phyloP scores from a whole-genome alignment of 1,284 basidiomycete species.

The Rhodotorula mucilaginosa region DNA sequence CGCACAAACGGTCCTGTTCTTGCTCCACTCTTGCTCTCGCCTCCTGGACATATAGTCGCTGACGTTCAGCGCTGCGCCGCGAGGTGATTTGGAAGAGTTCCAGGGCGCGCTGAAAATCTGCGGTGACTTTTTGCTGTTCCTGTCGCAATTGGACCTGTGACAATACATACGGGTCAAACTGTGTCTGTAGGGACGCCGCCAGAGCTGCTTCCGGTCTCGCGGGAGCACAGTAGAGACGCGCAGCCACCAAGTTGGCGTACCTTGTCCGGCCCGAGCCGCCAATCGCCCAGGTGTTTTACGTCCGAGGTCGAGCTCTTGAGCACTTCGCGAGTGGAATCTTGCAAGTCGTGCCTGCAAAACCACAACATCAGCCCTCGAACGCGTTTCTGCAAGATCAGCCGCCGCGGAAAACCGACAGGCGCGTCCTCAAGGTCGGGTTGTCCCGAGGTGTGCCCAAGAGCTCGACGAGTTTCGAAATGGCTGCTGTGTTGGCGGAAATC shows the following conservation, averaged over 20 bases:
- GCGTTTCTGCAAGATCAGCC: background rate
- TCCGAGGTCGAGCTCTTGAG: constrained; percentile 90
- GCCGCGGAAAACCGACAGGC: constrained; percentile 59
- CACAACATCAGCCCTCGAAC: background rate
- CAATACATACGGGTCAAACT: background rate
- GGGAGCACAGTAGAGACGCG: background rate
- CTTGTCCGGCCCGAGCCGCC: constrained; percentile 58
- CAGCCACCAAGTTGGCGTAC: constrained; percentile 52
- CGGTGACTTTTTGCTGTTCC: constrained; percentile 75
- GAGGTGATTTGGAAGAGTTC: constrained; percentile 89
- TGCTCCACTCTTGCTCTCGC: constrained; percentile 62
- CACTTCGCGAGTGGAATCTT: constrained; percentile 89
- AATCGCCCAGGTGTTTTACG: constrained; percentile 74
- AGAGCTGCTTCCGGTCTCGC: too few relatives aligned
- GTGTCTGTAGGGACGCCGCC: background rate
- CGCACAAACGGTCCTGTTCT: constrained; percentile 4
- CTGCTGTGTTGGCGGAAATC: constrained; percentile 95
- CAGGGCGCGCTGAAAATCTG: constrained; percentile 86
- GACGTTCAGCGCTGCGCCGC: constrained; percentile 79
- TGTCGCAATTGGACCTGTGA: constrained; percentile 48
- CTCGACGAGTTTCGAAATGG: constrained; percentile 86
- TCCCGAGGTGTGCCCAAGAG: constrained; percentile 80
- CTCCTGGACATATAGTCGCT: constrained; percentile 77
- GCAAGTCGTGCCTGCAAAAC: constrained; percentile 63
- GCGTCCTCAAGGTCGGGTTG: constrained; percentile 69